Conservation (phyloP, 345 rosid genomes). For the Zanthoxylum bungeanum region DNA sequence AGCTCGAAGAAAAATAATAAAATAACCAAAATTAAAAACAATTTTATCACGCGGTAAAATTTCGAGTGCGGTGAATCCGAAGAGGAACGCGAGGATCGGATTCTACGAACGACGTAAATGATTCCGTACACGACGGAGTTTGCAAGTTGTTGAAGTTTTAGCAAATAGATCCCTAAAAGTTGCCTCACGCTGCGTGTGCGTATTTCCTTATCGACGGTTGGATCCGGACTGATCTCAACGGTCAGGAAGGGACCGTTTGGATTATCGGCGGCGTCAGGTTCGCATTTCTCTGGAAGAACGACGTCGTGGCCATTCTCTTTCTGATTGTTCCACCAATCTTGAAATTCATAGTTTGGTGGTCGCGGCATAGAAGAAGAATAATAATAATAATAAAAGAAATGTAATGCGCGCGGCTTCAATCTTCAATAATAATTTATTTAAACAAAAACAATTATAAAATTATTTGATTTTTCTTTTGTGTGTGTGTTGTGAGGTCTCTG, state of each 20-base stretch:
- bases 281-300: conserved; percentile 22
- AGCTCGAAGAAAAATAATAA: conserved; percentile 63
- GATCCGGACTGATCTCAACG: conserved; percentile 51
- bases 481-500: background rate
- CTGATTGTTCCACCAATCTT: conserved; percentile 87
- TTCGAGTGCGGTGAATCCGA: conserved; percentile 44
- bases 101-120: conserved; percentile 58
- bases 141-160: conserved; percentile 64
- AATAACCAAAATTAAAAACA: conserved; percentile 52
- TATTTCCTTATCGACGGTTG: conserved; percentile 39
- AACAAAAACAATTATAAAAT: background rate
- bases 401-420: too few relatives aligned
- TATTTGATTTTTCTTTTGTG: background rate
- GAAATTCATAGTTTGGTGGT: conserved; percentile 64
- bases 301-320: conserved; percentile 40
- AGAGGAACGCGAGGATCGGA: conserved; percentile 34
- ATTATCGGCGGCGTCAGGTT: conserved; percentile 11
- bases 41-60: conserved; percentile 56
- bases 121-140: conserved; percentile 45
- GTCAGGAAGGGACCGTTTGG: conserved; percentile 34
- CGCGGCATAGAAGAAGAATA: conserved; percentile 40
- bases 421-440: too few relatives aligned
- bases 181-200: conserved; percentile 74
- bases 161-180: conserved; percentile 61
- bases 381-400: too few relatives aligned